phyloP scores from a whole-genome alignment of 2,329 filamentous ascomycete species.

The Penicillium sp. region DNA sequence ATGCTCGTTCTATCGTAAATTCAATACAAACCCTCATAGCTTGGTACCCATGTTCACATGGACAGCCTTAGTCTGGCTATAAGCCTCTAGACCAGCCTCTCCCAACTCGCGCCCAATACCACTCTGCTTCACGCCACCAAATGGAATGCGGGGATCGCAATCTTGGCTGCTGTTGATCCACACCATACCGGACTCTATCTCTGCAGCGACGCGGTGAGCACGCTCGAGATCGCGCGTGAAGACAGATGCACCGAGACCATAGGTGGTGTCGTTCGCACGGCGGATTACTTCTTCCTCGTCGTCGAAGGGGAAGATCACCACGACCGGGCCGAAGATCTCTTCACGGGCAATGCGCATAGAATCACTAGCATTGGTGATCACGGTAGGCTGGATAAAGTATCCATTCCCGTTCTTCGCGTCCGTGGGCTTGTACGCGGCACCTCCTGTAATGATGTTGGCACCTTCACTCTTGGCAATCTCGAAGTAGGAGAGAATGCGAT shows the following conservation, averaged over 20 bases:
- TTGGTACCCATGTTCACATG: constrained; percentile 44
- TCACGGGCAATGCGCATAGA: constrained; percentile 42
- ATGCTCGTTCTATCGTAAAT: background rate
- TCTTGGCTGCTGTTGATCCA: constrained; percentile 50
- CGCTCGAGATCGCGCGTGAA: constrained; percentile 47
- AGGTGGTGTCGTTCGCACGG: constrained; percentile 44
- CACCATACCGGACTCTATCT: constrained; percentile 50
- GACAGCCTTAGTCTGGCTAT: constrained; percentile 43
- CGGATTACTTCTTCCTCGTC: constrained; percentile 42
- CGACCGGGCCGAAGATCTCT: constrained; percentile 49
- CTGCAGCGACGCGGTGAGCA: constrained; percentile 44
- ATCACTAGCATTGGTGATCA: constrained; percentile 39
- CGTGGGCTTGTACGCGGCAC: constrained; percentile 33
- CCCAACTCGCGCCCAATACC: constrained; percentile 54
- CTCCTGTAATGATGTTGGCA: constrained; percentile 41
- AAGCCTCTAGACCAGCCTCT: constrained; percentile 44
- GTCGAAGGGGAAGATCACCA: constrained; percentile 43
- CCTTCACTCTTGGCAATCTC: constrained; percentile 46
- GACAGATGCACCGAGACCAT: constrained; percentile 46
- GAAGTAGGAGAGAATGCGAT: constrained; percentile 47
- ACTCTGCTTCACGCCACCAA: constrained; percentile 50
- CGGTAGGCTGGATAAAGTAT: constrained; percentile 44
- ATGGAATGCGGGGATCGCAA: constrained; percentile 44
- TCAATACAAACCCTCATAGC: constrained; percentile 19
- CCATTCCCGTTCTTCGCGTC: constrained; percentile 38